A percentile compares a stretch with the other conserved stretches of the same genome.
phyloP scores from a whole-genome alignment of 441 rosid species.

The Bruguiera hainesii region DNA sequence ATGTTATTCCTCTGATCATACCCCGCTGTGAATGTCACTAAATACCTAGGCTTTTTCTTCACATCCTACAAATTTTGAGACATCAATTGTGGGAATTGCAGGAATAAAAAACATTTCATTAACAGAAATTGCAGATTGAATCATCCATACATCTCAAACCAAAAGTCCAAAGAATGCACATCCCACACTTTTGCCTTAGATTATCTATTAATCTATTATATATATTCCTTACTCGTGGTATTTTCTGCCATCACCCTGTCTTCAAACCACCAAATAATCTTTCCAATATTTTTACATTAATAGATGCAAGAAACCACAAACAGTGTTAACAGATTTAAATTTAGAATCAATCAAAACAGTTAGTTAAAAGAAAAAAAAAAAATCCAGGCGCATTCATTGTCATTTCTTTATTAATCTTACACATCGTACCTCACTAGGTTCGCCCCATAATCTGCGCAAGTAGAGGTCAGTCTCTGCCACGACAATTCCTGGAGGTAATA shows the following conservation, averaged over 20 bases:
- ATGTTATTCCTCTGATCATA: constrained; percentile 67
- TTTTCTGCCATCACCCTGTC: not conserved
- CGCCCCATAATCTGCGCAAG: constrained; percentile 91
- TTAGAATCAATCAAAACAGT: constrained; percentile 1
- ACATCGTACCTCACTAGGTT: constrained; percentile 73
- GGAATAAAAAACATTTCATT: no score
- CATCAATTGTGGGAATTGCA: not conserved
- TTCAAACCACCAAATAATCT: no score
- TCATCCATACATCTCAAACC: not conserved
- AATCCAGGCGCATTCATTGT: not conserved
- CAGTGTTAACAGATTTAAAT: no score
- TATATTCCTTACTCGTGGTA: no score
- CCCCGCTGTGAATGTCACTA: constrained; percentile 90
- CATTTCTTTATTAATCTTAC: not conserved
- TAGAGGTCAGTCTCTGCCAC: constrained; percentile 72
- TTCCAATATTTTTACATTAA: no score
- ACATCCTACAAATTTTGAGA: constrained; percentile 56
- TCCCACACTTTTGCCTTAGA: not conserved
- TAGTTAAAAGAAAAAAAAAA: not conserved
- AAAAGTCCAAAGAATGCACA: not conserved
- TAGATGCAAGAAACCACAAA: no score
- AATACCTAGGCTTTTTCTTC: constrained; percentile 58
- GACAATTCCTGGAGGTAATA: constrained; percentile 80
- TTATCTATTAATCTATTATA: no score
- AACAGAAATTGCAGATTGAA: no score